Evolutionary conservation across 2,329 filamentous ascomycete genomes (phyloP), one percentile per base, ranked within the genome.

Genomic region (Fusarium sp.): DNA sequence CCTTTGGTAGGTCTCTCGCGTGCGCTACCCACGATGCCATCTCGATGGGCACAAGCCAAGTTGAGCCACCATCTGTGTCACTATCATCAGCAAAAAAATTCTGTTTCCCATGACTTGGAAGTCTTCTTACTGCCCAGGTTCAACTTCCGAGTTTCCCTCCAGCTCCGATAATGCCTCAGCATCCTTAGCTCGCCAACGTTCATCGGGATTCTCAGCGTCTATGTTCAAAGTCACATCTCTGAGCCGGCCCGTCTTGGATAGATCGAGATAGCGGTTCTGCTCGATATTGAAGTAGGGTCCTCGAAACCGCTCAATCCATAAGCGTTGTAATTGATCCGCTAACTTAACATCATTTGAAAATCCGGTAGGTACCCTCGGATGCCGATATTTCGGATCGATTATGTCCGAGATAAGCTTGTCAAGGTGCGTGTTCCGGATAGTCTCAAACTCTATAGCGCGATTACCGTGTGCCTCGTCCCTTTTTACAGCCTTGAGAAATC

Each of bases 41-140:
- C 87, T 28, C 85, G 82, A 61, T 84, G 79, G 3, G 86, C 87
- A 68, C 86, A 88, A 36, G 85, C 82, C 33, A 88, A 78, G 54
- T 87, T 86, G 18, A 87, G 74, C 86, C 87, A 89, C 87, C 85
- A 90, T 57, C 87, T 89, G 55, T 11, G n/a, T 10, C 28, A 45
- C 14, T 9, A 44, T 78, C 52, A 77, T 76, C 52, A 51, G 55
- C 28, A 53, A 56, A 7, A 26, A 33, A 11, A 4, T 14, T 24
- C 15, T 34, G 7, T 5, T 11, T 11, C 31, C 28, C 14, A 28
- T 5, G 28, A 28, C n/a, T 3, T 5, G 15, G 39, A 3, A 7
- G 6, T 43, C 83, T 77, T 75, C 84, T 78, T 76, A 88, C 85
- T 85, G 78, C 58, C 86, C 86, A 24, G 81, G 78, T 50, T 83